Percentiles rank a stretch among this genome's conserved stretches.
These are phyloP conservation scores for Puccinia coronata DNA, from an alignment of 1,284 basidiomycete species.

Conservation along the genomic window DNA sequence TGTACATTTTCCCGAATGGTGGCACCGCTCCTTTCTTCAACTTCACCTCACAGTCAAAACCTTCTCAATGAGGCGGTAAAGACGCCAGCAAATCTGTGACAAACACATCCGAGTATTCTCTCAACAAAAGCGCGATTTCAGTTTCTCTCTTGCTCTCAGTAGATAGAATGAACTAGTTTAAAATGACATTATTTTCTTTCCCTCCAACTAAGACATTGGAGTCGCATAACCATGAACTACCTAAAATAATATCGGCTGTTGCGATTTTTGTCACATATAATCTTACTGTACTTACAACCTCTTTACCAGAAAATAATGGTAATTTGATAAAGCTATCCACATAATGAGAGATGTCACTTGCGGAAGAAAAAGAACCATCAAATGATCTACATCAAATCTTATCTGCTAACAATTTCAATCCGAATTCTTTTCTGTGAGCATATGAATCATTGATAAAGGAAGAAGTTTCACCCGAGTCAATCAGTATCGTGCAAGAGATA, in stretches of 20 bases:
- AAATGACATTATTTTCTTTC: not conserved
- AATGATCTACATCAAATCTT: not conserved
- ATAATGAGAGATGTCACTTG: no score
- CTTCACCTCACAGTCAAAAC: not conserved
- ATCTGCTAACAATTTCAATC: no score
- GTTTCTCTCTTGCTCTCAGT: no score
- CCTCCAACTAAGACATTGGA: not conserved
- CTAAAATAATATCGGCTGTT: not conserved
- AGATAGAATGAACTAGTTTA: no score
- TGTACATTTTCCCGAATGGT: not conserved
- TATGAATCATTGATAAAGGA: no score
- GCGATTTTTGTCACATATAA: not conserved
- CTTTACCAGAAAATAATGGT: no score
- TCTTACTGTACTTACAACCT: no score
- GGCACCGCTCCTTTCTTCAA: not conserved
- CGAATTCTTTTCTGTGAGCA: no score
- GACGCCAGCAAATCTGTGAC: not conserved
- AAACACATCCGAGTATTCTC: not conserved
- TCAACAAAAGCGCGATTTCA: not conserved
- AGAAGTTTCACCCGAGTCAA: no score
- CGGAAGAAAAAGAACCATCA: not conserved
- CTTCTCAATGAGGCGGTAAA: not conserved
- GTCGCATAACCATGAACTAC: not conserved
- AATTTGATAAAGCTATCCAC: no score
- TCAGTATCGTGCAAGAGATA: no score